Conservation (phyloP, 352 stramenopile species). For the Phytophthora uliginosa region DNA sequence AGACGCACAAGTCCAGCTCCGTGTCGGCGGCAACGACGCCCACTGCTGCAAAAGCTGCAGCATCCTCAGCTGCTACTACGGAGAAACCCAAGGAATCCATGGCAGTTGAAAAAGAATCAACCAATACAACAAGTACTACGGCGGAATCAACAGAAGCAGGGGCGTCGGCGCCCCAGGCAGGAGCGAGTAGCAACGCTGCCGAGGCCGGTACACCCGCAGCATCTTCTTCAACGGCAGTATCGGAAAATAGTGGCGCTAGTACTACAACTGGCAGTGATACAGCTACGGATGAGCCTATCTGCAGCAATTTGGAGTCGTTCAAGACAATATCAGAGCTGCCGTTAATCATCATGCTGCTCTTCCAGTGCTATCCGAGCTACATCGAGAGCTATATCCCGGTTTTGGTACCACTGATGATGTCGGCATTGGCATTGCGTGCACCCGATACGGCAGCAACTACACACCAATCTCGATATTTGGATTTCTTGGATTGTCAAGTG, state of each 20-base stretch:
- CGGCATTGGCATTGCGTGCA: slow-evolving; percentile 89
- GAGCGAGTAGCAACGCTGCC: background rate
- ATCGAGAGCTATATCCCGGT: slow-evolving; percentile 96
- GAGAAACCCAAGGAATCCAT: slow-evolving; percentile 21
- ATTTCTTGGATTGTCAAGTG: slow-evolving; percentile 97
- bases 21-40: slow-evolving; percentile 29
- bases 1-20: slow-evolving; percentile 40
- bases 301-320: slow-evolving; percentile 92
- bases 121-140: slow-evolving; percentile 3
- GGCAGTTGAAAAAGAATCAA: slow-evolving; percentile 6
- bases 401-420: slow-evolving; percentile 98
- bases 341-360: slow-evolving; percentile 99
- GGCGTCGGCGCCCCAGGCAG: slow-evolving; percentile 9
- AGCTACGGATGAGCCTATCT: slow-evolving; percentile 63
- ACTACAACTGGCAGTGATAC: slow-evolving; percentile 17
- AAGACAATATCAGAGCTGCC: slow-evolving; percentile 98
- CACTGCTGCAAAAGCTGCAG: slow-evolving; percentile 30
- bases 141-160: slow-evolving; percentile 11
- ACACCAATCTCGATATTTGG: slow-evolving; percentile 79
- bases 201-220: slow-evolving; percentile 12
- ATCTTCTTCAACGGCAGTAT: slow-evolving; percentile 8
- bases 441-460: slow-evolving; percentile 68
- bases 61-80: slow-evolving; percentile 6
- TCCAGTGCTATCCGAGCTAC: slow-evolving; percentile 98
- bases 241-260: slow-evolving; percentile 23